Percentiles rank a stretch among this genome's conserved stretches.
Conservation (phyloP, 192 early-diverging fungal species). For the Umbelopsis sp. region DNA sequence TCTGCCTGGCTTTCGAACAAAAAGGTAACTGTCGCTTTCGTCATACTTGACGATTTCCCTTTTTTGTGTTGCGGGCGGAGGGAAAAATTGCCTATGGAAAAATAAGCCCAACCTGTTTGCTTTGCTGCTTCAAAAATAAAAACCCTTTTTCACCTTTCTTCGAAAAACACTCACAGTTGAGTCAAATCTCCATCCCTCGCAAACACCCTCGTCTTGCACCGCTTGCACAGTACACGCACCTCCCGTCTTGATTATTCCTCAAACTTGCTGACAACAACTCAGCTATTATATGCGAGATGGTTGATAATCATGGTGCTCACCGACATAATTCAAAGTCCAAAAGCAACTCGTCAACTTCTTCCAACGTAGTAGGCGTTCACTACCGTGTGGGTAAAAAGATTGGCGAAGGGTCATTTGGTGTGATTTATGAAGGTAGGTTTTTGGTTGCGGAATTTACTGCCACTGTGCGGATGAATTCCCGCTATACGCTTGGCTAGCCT, state of each 20-base stretch:
- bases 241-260: too few relatives aligned
- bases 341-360: constrained; percentile 15
- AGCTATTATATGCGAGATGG: constrained; percentile 19
- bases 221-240: too few relatives aligned
- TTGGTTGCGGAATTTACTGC: neutral
- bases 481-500: neutral
- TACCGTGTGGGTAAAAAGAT: constrained; percentile 54
- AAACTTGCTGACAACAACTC: neutral
- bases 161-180: too few relatives aligned
- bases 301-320: constrained; percentile 10
- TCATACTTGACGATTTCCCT: neutral
- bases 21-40: neutral
- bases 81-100: constrained; percentile 16
- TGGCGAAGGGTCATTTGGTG: constrained; percentile 58
- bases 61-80: constrained; percentile 8
- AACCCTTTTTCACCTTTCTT: too few relatives aligned
- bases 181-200: too few relatives aligned
- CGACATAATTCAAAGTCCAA: constrained; percentile 17
- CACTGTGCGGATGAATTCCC: too few relatives aligned
- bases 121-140: neutral
- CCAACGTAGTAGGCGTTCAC: constrained; percentile 50
- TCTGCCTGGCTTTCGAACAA: neutral
- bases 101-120: neutral
- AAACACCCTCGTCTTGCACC: too few relatives aligned
- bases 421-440: constrained; percentile 52